Evolutionary conservation across 495 filamentous ascomycete species (phyloP).

Genomic region (Evernia prunastri): DNA sequence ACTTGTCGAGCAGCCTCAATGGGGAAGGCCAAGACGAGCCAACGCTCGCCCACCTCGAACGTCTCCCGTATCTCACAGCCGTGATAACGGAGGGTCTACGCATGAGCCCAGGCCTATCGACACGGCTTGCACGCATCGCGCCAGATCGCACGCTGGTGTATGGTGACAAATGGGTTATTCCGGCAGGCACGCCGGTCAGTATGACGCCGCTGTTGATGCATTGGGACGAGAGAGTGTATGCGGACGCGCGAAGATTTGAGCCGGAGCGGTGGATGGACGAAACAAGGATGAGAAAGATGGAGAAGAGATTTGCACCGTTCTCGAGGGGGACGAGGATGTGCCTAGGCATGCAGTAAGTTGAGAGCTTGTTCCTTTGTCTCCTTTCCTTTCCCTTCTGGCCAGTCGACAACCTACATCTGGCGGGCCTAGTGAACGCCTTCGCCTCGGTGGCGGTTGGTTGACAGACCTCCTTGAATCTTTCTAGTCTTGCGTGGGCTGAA

Average conservation of each 20-base stretch:
- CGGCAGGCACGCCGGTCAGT: slow-evolving; percentile 22
- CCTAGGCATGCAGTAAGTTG: slow-evolving; percentile 14
- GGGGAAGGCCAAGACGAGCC: background rate
- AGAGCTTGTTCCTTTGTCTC: too few species aligned
- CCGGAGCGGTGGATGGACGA: slow-evolving; percentile 26
- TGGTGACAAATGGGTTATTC: slow-evolving; percentile 4
- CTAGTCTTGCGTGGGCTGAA: slow-evolving; percentile 33
- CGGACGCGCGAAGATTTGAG: slow-evolving; percentile 17
- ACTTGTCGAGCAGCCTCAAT: too few species aligned
- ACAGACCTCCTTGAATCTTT: too few species aligned
- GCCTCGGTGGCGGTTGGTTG: too few species aligned
- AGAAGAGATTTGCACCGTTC: background rate
- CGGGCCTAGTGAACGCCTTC: too few species aligned
- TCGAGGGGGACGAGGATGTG: slow-evolving; percentile 15
- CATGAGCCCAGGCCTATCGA: slow-evolving; percentile 28
- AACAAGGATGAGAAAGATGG: background rate
- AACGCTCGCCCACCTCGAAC: slow-evolving; percentile 24
- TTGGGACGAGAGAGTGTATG: slow-evolving; percentile 17
- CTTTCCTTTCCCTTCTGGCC: too few species aligned
- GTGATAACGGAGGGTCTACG: slow-evolving; percentile 34
- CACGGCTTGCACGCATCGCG: slow-evolving; percentile 15
- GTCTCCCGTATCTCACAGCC: slow-evolving; percentile 34
- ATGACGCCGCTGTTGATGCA: slow-evolving; percentile 23
- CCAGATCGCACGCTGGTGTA: too few species aligned
- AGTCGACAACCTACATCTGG: too few species aligned